Evolutionary conservation across 257 asterid species (phyloP).

Genomic region (Orobanche coerulescens): DNA sequence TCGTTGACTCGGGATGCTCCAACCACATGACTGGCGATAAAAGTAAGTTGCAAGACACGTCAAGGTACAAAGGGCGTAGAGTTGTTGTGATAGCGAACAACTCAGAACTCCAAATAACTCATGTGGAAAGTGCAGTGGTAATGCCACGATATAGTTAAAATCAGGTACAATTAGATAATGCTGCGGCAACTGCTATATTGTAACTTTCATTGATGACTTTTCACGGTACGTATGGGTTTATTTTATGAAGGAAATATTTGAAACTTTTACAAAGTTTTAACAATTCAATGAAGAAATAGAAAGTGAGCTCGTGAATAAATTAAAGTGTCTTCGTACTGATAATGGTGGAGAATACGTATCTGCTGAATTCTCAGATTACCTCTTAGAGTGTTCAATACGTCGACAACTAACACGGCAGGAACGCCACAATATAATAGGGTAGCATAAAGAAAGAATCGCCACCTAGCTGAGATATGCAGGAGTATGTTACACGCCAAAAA

Average conservation of each 20-base stretch:
- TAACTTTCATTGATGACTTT: constrained; percentile 13
- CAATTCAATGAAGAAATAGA: constrained; percentile 11
- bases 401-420: too few species aligned
- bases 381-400: too few species aligned
- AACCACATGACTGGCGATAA: not conserved
- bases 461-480: too few species aligned
- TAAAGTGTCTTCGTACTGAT: too few species aligned
- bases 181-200: constrained; percentile 6
- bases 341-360: too few species aligned
- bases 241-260: constrained; percentile 6
- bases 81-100: not conserved
- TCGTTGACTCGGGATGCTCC: not conserved
- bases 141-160: not conserved
- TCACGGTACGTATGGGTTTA: constrained; percentile 20
- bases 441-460: too few species aligned
- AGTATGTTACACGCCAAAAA: too few species aligned
- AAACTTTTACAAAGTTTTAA: not conserved
- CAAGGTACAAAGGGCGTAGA: not conserved
- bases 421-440: too few species aligned
- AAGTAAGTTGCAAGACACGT: too few species aligned
- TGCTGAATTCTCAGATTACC: too few species aligned
- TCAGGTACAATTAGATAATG: not conserved
- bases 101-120: not conserved
- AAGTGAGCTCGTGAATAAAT: too few species aligned
- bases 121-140: not conserved